Conservation (phyloP, 352 stramenopile species). For the Pythium vanterpoolii region DNA sequence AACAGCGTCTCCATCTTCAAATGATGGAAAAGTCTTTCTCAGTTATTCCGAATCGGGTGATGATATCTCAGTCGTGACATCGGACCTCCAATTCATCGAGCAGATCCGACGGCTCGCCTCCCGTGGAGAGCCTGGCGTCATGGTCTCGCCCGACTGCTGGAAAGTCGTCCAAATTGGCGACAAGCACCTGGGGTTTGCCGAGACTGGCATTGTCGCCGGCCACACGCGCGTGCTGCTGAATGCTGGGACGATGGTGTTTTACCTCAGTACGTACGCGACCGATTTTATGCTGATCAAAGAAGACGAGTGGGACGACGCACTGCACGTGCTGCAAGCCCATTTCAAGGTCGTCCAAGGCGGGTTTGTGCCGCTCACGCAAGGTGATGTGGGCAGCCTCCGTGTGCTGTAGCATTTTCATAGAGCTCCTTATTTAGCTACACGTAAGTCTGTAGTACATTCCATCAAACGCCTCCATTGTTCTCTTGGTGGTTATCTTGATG, state of each 20-base stretch:
- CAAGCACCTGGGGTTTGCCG: constrained; percentile 51
- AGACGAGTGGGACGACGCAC: constrained; percentile 55
- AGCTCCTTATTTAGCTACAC: neutral
- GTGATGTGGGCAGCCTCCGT: neutral
- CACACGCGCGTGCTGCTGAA: constrained; percentile 58
- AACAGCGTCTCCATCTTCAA: neutral
- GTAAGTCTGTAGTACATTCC: neutral
- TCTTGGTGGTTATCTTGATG: too few species aligned
- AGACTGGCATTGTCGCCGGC: constrained; percentile 62
- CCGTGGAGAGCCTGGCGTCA: constrained; percentile 41
- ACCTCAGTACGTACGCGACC: constrained; percentile 66
- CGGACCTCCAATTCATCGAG: constrained; percentile 37
- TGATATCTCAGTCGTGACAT: constrained; percentile 58
- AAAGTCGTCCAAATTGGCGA: constrained; percentile 65
- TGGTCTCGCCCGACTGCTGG: constrained; percentile 58
- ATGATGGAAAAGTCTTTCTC: constrained; percentile 36
- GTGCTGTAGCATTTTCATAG: neutral
- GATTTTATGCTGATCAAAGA: constrained; percentile 75
- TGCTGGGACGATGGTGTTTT: constrained; percentile 61
- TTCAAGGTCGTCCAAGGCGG: constrained; percentile 41
- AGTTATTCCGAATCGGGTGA: constrained; percentile 61
- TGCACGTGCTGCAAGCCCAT: constrained; percentile 41
- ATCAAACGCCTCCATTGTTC: too few species aligned
- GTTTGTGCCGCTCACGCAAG: constrained; percentile 33
- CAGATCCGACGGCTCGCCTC: constrained; percentile 34